phyloP scores from a whole-genome alignment of 805 yeast genomes.

The Pachysolen tannophilus region DNA sequence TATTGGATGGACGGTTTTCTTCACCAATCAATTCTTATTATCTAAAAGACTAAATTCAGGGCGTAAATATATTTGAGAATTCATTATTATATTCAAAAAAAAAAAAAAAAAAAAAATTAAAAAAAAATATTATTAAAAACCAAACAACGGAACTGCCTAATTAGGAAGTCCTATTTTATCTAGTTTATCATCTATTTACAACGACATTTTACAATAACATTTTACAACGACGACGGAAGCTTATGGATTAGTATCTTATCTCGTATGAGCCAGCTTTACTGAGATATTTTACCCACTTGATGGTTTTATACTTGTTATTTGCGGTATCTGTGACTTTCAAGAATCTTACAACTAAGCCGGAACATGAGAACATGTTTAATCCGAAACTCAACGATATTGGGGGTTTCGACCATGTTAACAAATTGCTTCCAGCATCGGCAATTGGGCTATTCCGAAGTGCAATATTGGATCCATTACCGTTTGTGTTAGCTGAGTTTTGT shows the following conservation, averaged over 20 bases:
- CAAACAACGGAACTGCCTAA: too few species aligned
- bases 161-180: too few species aligned
- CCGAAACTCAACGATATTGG: constrained; percentile 67
- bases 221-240: neutral
- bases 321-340: constrained; percentile 54
- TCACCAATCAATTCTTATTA: too few species aligned
- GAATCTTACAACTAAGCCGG: constrained; percentile 69
- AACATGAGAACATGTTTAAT: constrained; percentile 66
- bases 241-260: constrained; percentile 43
- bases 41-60: too few species aligned
- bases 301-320: constrained; percentile 46
- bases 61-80: too few species aligned
- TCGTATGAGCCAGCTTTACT: constrained; percentile 78
- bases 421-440: constrained; percentile 7
- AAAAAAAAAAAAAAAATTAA: too few species aligned
- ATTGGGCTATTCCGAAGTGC: constrained; percentile 4
- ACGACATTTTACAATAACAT: neutral
- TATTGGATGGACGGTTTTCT: too few species aligned
- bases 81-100: too few species aligned
- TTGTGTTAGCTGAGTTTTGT: constrained; percentile 14
- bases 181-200: neutral
- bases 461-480: constrained; percentile 11
- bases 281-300: constrained; percentile 82
- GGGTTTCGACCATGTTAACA: constrained; percentile 56
- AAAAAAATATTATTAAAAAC: too few species aligned